Evolutionary conservation across 306 rosid genomes (phyloP).

Genomic region (Canavalia gladiata): DNA sequence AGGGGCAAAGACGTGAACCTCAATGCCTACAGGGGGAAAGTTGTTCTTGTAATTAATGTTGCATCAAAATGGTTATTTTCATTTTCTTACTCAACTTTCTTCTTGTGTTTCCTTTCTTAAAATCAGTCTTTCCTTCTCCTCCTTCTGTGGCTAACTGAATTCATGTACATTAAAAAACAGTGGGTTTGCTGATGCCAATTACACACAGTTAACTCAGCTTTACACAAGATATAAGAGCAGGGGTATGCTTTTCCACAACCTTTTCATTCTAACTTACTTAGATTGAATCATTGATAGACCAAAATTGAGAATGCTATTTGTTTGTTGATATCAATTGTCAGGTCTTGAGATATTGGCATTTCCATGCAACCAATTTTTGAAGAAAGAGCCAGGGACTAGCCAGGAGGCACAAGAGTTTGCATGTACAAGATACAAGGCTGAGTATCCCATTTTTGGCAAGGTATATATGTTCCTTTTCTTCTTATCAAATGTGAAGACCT

Average conservation of each 20-base stretch:
- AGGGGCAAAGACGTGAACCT: slow-evolving; percentile 83
- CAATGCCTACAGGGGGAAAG: slow-evolving; percentile 72
- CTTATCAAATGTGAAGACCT: too few species aligned
- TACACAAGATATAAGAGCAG: slow-evolving; percentile 68
- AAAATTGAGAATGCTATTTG: neutral
- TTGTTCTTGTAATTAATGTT: slow-evolving; percentile 87
- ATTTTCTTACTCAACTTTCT: neutral
- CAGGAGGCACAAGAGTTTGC: slow-evolving; percentile 78
- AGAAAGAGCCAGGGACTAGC: slow-evolving; percentile 90
- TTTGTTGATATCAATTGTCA: slow-evolving; percentile 44
- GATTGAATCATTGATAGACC: slow-evolving; percentile 14
- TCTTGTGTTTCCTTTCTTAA: neutral
- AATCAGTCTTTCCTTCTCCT: neutral
- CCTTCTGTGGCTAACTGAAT: slow-evolving; percentile 31
- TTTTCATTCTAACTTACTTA: neutral
- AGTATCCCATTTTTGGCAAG: slow-evolving; percentile 91
- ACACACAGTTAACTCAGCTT: slow-evolving; percentile 84
- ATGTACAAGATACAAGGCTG: slow-evolving; percentile 83
- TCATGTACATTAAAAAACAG: slow-evolving; percentile 51
- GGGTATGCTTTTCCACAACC: slow-evolving; percentile 53
- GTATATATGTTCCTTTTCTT: slow-evolving; percentile 44
- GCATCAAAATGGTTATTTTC: slow-evolving; percentile 89
- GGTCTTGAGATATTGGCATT: slow-evolving; percentile 95
- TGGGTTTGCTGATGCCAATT: slow-evolving; percentile 79
- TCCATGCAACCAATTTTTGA: slow-evolving; percentile 95